Percentiles rank a stretch among this genome's conserved stretches.
Conservation (phyloP, 1,284 basidiomycete genomes). For the Cryptococcus sp. region DNA sequence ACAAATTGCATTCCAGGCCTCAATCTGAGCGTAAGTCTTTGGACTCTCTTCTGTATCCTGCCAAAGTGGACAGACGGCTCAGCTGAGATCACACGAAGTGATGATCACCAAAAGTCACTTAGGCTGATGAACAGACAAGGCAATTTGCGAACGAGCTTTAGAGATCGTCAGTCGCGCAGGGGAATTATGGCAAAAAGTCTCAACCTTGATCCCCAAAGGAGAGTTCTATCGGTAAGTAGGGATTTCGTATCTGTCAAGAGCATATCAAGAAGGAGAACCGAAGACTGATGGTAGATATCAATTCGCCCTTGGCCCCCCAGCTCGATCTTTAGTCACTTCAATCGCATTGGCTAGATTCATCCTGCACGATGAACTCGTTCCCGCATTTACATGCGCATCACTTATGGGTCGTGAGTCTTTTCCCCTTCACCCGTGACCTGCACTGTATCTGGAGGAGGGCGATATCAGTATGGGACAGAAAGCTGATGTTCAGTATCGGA, state of each 20-base stretch:
- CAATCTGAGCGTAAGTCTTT: slow-evolving; percentile 33
- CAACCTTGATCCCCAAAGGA: slow-evolving; percentile 38
- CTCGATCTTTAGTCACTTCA: slow-evolving; percentile 38
- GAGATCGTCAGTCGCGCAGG: slow-evolving; percentile 28
- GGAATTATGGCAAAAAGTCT: slow-evolving; percentile 36
- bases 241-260: neutral
- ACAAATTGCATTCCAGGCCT: slow-evolving; percentile 41
- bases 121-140: slow-evolving; percentile 34
- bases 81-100: neutral
- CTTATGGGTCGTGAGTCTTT: slow-evolving; percentile 42
- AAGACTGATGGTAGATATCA: slow-evolving; percentile 27
- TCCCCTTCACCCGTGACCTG: neutral
- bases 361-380: slow-evolving; percentile 41
- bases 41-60: neutral
- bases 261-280: neutral
- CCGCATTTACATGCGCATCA: slow-evolving; percentile 33
- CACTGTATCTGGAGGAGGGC: neutral
- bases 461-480: neutral
- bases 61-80: neutral
- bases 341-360: slow-evolving; percentile 44
- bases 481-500: slow-evolving; percentile 26
- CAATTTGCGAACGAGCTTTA: slow-evolving; percentile 34
- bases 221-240: slow-evolving; percentile 43
- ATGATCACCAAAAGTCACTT: neutral
- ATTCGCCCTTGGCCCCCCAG: slow-evolving; percentile 36